Conservation (phyloP, 2,329 filamentous ascomycete genomes). For the Aspergillus cejpii region DNA sequence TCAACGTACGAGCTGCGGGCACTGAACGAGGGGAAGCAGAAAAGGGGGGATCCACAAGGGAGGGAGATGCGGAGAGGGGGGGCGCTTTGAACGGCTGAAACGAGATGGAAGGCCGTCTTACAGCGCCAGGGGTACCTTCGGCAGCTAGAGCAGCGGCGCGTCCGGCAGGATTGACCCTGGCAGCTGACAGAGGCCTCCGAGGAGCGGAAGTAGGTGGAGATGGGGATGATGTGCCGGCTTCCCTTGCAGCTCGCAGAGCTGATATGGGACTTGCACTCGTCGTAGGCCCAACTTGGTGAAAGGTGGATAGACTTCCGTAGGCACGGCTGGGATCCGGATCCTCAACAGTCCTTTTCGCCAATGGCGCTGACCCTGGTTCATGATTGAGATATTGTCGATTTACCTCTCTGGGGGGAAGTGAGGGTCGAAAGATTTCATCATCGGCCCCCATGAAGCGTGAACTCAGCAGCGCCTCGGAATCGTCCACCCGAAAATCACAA, state of each 20-base stretch:
- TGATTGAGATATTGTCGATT: constrained; percentile 26
- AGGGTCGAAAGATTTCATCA: constrained; percentile 78
- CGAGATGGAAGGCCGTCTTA: constrained; percentile 72
- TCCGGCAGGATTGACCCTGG: constrained; percentile 27
- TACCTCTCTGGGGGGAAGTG: constrained; percentile 53
- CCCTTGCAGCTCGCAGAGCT: constrained; percentile 64
- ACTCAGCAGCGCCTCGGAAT: constrained; percentile 82
- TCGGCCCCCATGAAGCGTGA: constrained; percentile 90
- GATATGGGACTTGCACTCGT: constrained; percentile 81
- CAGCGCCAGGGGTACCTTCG: constrained; percentile 47
- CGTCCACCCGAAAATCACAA: constrained; percentile 84
- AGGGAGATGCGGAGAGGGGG: constrained; percentile 82
- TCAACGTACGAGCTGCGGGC: constrained; percentile 34
- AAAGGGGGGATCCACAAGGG: constrained; percentile 44
- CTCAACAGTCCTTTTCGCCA: constrained; percentile 47
- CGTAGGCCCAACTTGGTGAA: constrained; percentile 67
- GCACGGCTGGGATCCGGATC: constrained; percentile 64
- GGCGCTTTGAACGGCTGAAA: constrained; percentile 97
- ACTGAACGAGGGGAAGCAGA: constrained; percentile 50
- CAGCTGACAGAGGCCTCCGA: constrained; percentile 42
- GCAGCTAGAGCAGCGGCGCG: constrained; percentile 36
- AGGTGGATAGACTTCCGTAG: constrained; percentile 85
- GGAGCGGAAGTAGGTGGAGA: constrained; percentile 48
- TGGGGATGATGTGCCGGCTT: constrained; percentile 43
- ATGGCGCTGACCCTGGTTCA: constrained; percentile 70